Evolutionary conservation across 2,329 filamentous ascomycete species (phyloP), one percentile per base, ranked within the genome.

Genomic region (Epichloe amarillans): DNA sequence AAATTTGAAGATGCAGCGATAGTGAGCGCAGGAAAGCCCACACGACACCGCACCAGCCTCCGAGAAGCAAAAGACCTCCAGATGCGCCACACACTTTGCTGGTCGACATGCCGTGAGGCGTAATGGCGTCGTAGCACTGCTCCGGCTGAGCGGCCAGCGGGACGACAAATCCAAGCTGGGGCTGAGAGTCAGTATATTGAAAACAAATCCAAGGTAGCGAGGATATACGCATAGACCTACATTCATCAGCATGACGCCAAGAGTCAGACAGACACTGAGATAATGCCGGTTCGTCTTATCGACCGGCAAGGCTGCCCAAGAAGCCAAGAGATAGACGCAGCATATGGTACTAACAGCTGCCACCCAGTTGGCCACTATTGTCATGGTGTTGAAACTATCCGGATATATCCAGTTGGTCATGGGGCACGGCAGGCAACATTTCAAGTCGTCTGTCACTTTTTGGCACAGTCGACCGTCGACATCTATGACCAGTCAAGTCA

Each of bases 1-100:
- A 96, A 56, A 98, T 96, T 67, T 97, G 93, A 26, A 98, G 80
- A 67, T 98, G 93, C 60, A 98, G 83, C 4, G 89, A 95, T 36
- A 97, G 70, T 0, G 91, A 86, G 55, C 93, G 82, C 53, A 96
- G 76, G 64, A 96, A 95, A 56, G 90, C 81, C 91, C 93, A 98
- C 66, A 95, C 82, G 35, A 88, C 80, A 44, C 83, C 86, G 33
- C 81, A 78, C 76, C 90, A 87, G 42, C 90, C 93, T 49, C 93
- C 93, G 33, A 90, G 79, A 47, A 97, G 77, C 47, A 98, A 71
- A 56, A 96, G 83, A 1, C 88, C 78, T 10, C 93, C 93, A 0
- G 90, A 95, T 53, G 89, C 84, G 5, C 89, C 93, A 64, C 93
- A 98, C 4, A 88, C 81, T 26, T 82, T 70, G 61, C 79, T 87